Evolutionary conservation across 768 basidiomycete genomes (phyloP).

Genomic region (Panaeolus cyanescens): DNA sequence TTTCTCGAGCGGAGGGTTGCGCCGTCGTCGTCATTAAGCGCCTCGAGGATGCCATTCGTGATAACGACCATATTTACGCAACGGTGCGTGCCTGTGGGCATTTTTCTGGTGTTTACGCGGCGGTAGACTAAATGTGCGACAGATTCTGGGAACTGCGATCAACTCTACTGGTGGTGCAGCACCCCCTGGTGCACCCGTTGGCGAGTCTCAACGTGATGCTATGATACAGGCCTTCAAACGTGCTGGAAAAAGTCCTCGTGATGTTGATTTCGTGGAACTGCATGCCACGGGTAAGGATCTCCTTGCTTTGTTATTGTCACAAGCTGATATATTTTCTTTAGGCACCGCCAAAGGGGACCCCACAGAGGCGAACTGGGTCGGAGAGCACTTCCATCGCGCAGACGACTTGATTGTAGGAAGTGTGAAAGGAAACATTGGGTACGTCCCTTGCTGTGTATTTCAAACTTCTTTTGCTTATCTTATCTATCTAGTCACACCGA

Average conservation of each 20-base stretch:
- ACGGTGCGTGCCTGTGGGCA: constrained; percentile 24
- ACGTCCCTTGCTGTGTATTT: constrained; percentile 8
- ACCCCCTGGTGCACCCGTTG: constrained; percentile 40
- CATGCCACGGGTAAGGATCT: constrained; percentile 45
- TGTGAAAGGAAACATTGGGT: constrained; percentile 51
- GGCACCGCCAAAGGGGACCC: constrained; percentile 50
- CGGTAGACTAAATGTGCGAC: constrained; percentile 5
- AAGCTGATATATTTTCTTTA: constrained; percentile 3
- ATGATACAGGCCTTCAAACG: constrained; percentile 37
- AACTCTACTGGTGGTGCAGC: constrained; percentile 37
- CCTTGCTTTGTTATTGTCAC: not conserved
- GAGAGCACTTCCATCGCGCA: constrained; percentile 31
- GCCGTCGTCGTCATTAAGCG: constrained; percentile 42
- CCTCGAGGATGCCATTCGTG: constrained; percentile 35
- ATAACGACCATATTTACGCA: constrained; percentile 42
- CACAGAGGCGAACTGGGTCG: constrained; percentile 51
- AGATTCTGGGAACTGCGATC: constrained; percentile 43
- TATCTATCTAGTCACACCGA: constrained; percentile 34
- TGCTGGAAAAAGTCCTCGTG: constrained; percentile 30
- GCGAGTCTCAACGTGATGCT: constrained; percentile 34
- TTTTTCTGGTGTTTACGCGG: not conserved
- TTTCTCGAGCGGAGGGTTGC: constrained; percentile 39
- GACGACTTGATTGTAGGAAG: constrained; percentile 41
- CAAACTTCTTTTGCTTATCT: not conserved
- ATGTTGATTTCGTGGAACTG: constrained; percentile 50